Base-by-base conservation (phyloP, 768 basidiomycete genomes). In the Boletus rufocinnamomeus region DNA sequence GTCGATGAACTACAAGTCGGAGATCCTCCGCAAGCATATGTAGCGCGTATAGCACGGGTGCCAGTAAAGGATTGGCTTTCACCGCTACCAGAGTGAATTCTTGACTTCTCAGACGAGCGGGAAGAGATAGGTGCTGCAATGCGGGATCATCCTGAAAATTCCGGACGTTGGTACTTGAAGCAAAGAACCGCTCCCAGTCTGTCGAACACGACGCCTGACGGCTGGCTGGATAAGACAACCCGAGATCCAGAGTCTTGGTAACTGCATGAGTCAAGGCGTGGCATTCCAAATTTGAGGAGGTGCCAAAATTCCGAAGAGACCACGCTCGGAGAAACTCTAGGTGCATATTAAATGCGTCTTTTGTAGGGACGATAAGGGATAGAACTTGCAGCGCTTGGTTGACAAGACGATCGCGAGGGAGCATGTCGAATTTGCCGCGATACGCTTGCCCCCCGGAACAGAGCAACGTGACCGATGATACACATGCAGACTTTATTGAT, bases 21-120 rank as follows among this genome's bases (percentile, higher is more conserved):
- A 88, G 70, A 57, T 88, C 82, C 67, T 90, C 92, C 0, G 82
- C 93, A 2, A 96, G 79, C 45, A 86, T 82, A 68, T 98, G 95
- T 2, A 98, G 72, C 0, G 86, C 88, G 58, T 87, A 84, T 14
- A 95, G 75, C 28, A 88, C 77, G 2, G 83, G 82, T 0, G 83
- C 83, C 17, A 87, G 74, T 17, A 82, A 70, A 23, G 71, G 70
- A 50, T 83, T 80, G 14, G 81, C 78, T 54, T 64, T 69, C 59
- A 66, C 3, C 62, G 65, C 48, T 56, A 62, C 50, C 59, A 69
- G 34, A 57, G 63, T 54, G 64, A 72, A 56, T 58, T 57, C 40
- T 54, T 58, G 49, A 73, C 65, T 50, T 74, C 75, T 56, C 58
- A 60, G 37, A 64, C 48, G 59, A 28, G 61, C 60, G 25, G 79